Evolutionary conservation across 2,329 filamentous ascomycete genomes (phyloP).

Genomic region (Raffaelea arxii): DNA sequence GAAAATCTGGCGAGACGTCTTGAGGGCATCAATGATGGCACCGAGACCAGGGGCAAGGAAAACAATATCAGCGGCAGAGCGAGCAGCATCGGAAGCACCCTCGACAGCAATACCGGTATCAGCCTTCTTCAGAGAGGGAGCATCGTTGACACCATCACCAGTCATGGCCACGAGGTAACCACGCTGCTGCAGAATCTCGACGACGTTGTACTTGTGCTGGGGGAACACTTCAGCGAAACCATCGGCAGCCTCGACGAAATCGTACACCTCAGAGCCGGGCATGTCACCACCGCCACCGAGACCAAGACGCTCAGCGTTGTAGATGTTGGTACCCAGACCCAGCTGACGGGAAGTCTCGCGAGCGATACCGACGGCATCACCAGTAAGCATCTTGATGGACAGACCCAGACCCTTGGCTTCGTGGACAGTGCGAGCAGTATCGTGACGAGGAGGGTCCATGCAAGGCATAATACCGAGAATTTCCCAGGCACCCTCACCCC

Average conservation of each 20-base stretch:
- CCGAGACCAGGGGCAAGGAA: conserved; percentile 87
- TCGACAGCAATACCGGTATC: conserved; percentile 94
- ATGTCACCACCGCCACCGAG: conserved; percentile 84
- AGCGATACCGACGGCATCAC: conserved; percentile 87
- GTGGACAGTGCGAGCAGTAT: conserved; percentile 82
- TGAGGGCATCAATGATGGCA: conserved; percentile 85
- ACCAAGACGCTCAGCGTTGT: conserved; percentile 87
- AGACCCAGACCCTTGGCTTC: conserved; percentile 82
- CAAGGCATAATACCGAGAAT: conserved; percentile 94
- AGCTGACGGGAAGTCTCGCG: conserved; percentile 86
- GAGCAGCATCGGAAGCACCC: conserved; percentile 82
- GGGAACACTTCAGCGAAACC: conserved; percentile 93
- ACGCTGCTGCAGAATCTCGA: conserved; percentile 88
- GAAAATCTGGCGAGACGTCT: conserved; percentile 90
- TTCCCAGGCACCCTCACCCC: conserved; percentile 72
- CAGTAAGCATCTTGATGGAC: conserved; percentile 93
- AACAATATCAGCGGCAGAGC: conserved; percentile 86
- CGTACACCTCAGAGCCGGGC: conserved; percentile 87
- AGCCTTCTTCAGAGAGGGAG: conserved; percentile 87
- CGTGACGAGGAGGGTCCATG: conserved; percentile 82
- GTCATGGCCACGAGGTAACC: conserved; percentile 94
- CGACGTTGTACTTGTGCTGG: conserved; percentile 91
- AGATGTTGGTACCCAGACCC: conserved; percentile 85
- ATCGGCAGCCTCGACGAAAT: conserved; percentile 91
- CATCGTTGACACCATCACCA: conserved; percentile 91